Percentiles rank a stretch among this genome's conserved stretches.
These are phyloP conservation scores for Aspergillus baeticus DNA, from an alignment of 495 filamentous ascomycete genomes.

Conservation along the genomic window DNA sequence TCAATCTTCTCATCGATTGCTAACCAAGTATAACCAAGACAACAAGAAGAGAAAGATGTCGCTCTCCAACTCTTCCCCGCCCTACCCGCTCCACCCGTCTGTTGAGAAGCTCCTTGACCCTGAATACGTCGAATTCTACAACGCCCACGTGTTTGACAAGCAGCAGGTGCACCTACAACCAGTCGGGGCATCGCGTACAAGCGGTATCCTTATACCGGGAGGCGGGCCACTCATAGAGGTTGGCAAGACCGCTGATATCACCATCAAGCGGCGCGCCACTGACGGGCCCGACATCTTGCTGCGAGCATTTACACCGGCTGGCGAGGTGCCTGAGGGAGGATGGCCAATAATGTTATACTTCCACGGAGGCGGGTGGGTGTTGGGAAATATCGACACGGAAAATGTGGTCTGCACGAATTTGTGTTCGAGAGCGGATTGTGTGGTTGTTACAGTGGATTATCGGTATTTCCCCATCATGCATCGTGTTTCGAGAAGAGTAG, in stretches of 20 bases:
- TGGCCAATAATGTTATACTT: slow-evolving; percentile 59
- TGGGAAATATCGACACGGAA: slow-evolving; percentile 59
- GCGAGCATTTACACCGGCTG: slow-evolving; percentile 49
- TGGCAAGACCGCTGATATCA: slow-evolving; percentile 48
- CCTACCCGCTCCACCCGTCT: slow-evolving; percentile 55
- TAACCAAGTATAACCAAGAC: neutral
- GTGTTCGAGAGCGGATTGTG: slow-evolving; percentile 47
- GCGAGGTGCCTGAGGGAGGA: slow-evolving; percentile 39
- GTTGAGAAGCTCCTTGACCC: slow-evolving; percentile 46
- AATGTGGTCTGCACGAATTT: slow-evolving; percentile 57
- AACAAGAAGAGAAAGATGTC: slow-evolving; percentile 25
- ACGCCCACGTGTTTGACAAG: slow-evolving; percentile 49
- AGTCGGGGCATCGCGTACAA: slow-evolving; percentile 49
- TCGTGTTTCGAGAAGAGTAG: neutral
- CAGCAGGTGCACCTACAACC: slow-evolving; percentile 54
- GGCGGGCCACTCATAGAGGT: slow-evolving; percentile 51
- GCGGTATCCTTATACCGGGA: slow-evolving; percentile 53
- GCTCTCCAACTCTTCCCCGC: slow-evolving; percentile 38
- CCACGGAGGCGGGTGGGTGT: slow-evolving; percentile 60
- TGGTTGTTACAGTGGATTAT: slow-evolving; percentile 57
- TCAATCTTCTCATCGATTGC: neutral
- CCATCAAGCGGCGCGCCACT: slow-evolving; percentile 44
- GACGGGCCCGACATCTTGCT: slow-evolving; percentile 46
- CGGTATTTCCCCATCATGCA: slow-evolving; percentile 27
- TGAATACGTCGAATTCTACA: slow-evolving; percentile 55